Evolutionary conservation across 2,329 filamentous ascomycete genomes (phyloP), one percentile per base, ranked within the genome.

Genomic region (Colletotrichum tropicicola): DNA sequence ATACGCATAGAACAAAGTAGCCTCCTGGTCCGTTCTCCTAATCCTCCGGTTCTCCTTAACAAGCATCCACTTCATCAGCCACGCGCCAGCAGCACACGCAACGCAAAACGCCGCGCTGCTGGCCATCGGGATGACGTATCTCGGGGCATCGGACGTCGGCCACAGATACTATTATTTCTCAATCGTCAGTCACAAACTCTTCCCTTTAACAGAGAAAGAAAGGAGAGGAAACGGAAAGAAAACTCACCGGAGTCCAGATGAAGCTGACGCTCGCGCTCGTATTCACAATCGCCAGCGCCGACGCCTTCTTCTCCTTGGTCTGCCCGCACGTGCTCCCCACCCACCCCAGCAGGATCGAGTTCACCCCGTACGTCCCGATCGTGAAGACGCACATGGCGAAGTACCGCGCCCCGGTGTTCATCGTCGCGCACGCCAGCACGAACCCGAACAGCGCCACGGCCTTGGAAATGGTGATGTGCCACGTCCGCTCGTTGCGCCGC

Each of bases 381-480:
- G 73, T 71, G 25, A 74, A 74, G 35, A 72, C 75, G 5, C 70
- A 68, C 72, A 73, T 74, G 53, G 70, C 72, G 23, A 71, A 65
- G 55, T 75, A 75, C 0, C 74, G 66, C 1, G 70, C 72, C 1
- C 68, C 69, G 1, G 71, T 65, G 47, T 70, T 71, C 57, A 70
- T 77, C 76, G 59, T 82, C 78, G 28, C 63, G 30, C 68, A 69
- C 2, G 68, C 67, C 27, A 70, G 27, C 10, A 63, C 57, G 17
- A 69, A 70, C 0, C 57, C 19, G 71, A 68, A 60, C 0, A 82
- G 73, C 1, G 81, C 82, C 17, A 80, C 65, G 3, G 72, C 48
- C 54, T 83, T 82, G 4, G 78, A 77, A 7, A 75, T 66, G 0
- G 80, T 82, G 15, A 81, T 79, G 53, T 84, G 82, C 80, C 79